Base-by-base conservation (phyloP, 495 filamentous ascomycete genomes). In the Neurospora hispaniola region DNA sequence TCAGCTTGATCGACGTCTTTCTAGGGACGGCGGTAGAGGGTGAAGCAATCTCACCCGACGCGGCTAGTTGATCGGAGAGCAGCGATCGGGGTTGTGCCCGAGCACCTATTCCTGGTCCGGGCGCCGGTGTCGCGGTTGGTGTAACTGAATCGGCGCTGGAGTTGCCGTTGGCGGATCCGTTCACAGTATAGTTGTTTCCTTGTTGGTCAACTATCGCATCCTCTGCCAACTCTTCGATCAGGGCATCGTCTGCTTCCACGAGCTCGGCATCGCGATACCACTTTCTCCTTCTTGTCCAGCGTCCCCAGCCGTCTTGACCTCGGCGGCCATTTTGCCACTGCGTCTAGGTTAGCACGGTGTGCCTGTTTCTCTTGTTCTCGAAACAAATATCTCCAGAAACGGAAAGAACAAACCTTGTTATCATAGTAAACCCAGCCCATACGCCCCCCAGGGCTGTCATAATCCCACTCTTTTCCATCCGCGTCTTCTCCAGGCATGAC, bases 241-340 rank as follows among this genome's bases (percentile, higher is more conserved):
- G 27, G 31, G 54, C 69, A 73, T 81, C 81, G 35, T 87, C 81
- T 27, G 89, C 82, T 75, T 99, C 96, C 43, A 97, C 91, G 23
- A 99, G 88, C 80, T 99, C 96, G 38, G 96, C 96, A 77, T 97
- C 96, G 40, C 96, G 90, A 78, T 91, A 94, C 96, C 96, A 99
- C 80, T 98, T 99, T 70, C 96, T 85, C 12, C 96, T 89, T 38
- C 96, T 88, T 0, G 96, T 99, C 82, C 97, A 99, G 41, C 94
- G 89, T 38, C 94, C 93, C 96, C 96, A 99, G 48, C 94, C 92
- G 74, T 98, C 96, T 78, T 90, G 89, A 10, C 92, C 94, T 62
- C 94, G 88, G 18, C 92, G 91, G 39, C 94, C 94, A 76, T 97
- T 93, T 78, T 93, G 90, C 96, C 96, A 99, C 93, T 97, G 48